phyloP scores from a whole-genome alignment of 257 asterid genomes.

The Nicotiana otophora region DNA sequence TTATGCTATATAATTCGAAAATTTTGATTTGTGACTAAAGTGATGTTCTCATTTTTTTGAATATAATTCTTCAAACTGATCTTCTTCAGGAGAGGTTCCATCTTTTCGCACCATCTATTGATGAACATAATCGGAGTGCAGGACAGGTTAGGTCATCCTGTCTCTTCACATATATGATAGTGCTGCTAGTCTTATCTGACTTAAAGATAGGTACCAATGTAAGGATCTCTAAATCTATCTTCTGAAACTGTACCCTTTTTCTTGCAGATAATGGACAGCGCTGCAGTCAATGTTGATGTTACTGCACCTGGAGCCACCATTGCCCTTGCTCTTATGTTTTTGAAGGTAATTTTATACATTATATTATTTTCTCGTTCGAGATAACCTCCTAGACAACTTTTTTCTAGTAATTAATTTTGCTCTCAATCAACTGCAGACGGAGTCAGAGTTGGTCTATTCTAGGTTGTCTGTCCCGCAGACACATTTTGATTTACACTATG shows the following conservation, averaged over 20 bases:
- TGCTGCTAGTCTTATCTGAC: neutral
- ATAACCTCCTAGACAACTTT: conserved; percentile 8
- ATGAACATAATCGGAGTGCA: conserved; percentile 61
- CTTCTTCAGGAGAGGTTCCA: conserved; percentile 52
- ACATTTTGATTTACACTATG: conserved; percentile 74
- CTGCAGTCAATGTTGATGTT: conserved; percentile 69
- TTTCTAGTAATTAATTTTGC: conserved; percentile 6
- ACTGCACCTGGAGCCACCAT: conserved; percentile 95
- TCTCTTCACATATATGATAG: neutral
- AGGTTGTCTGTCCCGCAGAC: conserved; percentile 82
- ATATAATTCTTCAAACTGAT: conserved; percentile 11
- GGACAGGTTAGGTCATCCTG: conserved; percentile 57
- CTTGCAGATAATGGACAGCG: conserved; percentile 62
- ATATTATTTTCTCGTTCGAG: neutral
- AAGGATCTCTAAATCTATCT: neutral
- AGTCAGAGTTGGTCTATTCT: conserved; percentile 73
- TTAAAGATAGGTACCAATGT: neutral
- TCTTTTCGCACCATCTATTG: conserved; percentile 38
- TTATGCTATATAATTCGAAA: neutral
- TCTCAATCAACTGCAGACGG: conserved; percentile 51
- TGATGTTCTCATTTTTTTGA: conserved; percentile 20
- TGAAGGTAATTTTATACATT: conserved; percentile 58
- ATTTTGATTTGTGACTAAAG: conserved; percentile 7
- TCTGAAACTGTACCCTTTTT: conserved; percentile 21
- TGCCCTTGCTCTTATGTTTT: conserved; percentile 78